Base-by-base conservation (phyloP, 2,329 filamentous ascomycete genomes). In the Orbilia oligospora region DNA sequence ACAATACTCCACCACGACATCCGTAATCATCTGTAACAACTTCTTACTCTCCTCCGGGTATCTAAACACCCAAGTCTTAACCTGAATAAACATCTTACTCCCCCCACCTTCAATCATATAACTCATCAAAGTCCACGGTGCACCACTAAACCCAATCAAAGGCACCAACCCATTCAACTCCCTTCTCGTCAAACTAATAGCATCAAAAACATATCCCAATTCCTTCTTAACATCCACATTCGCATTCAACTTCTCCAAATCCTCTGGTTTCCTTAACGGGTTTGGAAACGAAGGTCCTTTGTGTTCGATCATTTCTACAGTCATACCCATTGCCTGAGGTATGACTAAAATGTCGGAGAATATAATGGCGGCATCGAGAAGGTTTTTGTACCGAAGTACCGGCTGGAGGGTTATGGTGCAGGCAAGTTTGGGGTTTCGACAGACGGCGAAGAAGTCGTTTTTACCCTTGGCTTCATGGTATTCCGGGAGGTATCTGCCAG, bases 91-190 rank as follows among this genome's bases (percentile, higher is more conserved):
- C 83, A 98, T 87, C 87, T 98, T 98, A 81, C 92, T 97, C 51
- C 96, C 96, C 58, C 96, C 96, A 16, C 96, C 96, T 85, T 99
- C 96, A 18, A 98, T 93, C 96, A 99, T 99, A 87, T 99, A 99
- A 87, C 95, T 97, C 83, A 99, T 89, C 76, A 99, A 86, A 1
- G 96, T 99, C 93, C 96, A 99, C 0, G 96, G 96, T 6, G 96
- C 94, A 69, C 96, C 96, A 83, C 94, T 97, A 87, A 99, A 99
- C 41, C 96, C 96, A 84, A 97, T 97, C 81, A 99, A 86, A 5
- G 96, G 96, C 36, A 99, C 96, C 55, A 94, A 88, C 0, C 96
- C 96, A 58, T 91, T 88, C 66, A 99, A 86, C 87, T 97, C 97
- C 84, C 93, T 88, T 81, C 96, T 88, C 27, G 96, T 98, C 83